Base-by-base conservation (phyloP, 371 early-diverging fungal genomes). In the Phascolomyces articulosus region DNA sequence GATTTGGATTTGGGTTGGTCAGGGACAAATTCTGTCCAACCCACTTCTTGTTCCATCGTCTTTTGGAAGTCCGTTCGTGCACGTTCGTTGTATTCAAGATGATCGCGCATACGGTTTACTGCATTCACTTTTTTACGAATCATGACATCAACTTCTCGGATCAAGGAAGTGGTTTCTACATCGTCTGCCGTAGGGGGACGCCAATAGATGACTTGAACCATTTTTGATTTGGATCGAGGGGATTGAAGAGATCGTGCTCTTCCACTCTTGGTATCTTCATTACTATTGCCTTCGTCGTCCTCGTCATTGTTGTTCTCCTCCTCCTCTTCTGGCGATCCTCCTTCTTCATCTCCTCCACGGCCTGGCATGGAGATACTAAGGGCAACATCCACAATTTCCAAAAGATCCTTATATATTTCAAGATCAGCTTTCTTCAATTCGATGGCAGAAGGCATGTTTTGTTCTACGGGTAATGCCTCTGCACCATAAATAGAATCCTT, bases 141-240 rank as follows among this genome's bases (percentile, higher is more conserved):
- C 23, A 80, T 24, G 4, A 61, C 66, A 27, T 80, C 77, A 1
- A 78, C 74, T 54, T 78, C 80, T 23, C 64, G 68, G 3, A 80
- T 68, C 16, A 83, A 49, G 3, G 63, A 21, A 7, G 55, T 49
- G n/a, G 66, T 20, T 0, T 20, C 21, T 9, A 71, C 58, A 41
- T 84, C 80, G 16, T 74, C 78, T 6, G 82, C 64, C 0, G 65
- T 67, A 11, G 86, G 85, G 10, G 84, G 75, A 28, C 82, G 72
- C 87, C 87, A 87, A 34, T 85, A 84, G 41, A 87, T 64, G 0
- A 87, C 77, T 40, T 85, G 84, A 2, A 85, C 77, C 67, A 87
- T 85, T 24, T 51, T 51, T 23, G 79, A 78, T 60, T 86, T 79
- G 1, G 82, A 80, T 21, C 77, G 76, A 21, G 82, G 81, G 3